Conservation (phyloP, 164 flowering plant species). For the Nymphaea thermarum region DNA sequence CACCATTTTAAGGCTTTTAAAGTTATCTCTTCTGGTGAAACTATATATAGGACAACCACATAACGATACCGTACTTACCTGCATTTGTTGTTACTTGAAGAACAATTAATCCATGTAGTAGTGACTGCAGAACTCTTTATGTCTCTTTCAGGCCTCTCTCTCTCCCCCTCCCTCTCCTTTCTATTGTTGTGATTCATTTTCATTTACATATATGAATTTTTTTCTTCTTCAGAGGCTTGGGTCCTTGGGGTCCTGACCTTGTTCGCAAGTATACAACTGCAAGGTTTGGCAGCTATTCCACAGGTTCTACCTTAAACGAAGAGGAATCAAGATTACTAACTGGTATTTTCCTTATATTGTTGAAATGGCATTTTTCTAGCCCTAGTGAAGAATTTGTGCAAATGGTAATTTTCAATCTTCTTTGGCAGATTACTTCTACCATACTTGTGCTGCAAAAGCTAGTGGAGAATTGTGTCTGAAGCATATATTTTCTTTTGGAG, state of each 20-base stretch:
- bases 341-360: slow-evolving; percentile 24
- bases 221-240: slow-evolving; percentile 59
- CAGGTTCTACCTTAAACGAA: slow-evolving; percentile 35
- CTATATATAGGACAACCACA: too few relatives aligned
- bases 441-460: slow-evolving; percentile 84
- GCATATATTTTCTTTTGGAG: slow-evolving; percentile 87
- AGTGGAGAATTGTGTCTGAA: slow-evolving; percentile 96
- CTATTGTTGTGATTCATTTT: too few relatives aligned
- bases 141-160: too few relatives aligned
- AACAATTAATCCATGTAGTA: too few relatives aligned
- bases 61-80: too few relatives aligned
- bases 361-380: background rate
- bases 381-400: background rate
- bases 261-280: slow-evolving; percentile 58
- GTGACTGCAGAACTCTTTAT: too few relatives aligned
- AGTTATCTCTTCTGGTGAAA: too few relatives aligned
- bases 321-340: slow-evolving; percentile 62
- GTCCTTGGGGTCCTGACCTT: slow-evolving; percentile 86
- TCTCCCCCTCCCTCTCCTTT: too few relatives aligned
- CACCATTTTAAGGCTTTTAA: too few relatives aligned
- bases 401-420: background rate
- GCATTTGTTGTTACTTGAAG: too few relatives aligned
- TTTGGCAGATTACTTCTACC: slow-evolving; percentile 68
- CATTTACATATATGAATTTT: background rate
- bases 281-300: slow-evolving; percentile 50